A percentile compares a stretch with the other conserved stretches of the same genome.
Conservation (phyloP, 108 stramenopile species). For the Bacterosira constricta region DNA sequence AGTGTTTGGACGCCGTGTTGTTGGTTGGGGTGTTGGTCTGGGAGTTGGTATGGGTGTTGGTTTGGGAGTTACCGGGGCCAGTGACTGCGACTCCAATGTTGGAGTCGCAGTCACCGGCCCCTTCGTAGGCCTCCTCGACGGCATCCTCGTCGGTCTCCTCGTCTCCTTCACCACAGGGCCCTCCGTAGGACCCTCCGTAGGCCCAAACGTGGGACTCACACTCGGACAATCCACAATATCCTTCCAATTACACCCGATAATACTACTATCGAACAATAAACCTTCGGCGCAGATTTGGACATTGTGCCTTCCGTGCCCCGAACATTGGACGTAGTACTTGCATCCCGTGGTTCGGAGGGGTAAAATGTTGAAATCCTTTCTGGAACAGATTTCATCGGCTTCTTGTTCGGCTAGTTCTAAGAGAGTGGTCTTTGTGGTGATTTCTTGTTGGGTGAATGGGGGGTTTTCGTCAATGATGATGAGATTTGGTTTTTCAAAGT, state of each 20-base stretch:
- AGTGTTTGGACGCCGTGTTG: background rate
- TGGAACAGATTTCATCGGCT: no score
- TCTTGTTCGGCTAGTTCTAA: background rate
- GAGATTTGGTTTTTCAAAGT: no score
- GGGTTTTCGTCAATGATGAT: no score
- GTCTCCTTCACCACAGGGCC: no score
- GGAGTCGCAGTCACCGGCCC: no score
- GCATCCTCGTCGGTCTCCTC: no score
- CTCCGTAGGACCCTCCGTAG: background rate
- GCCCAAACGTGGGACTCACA: background rate
- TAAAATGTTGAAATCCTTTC: no score
- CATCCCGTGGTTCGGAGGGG: slow-evolving; percentile 18
- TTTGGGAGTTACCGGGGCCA: no score
- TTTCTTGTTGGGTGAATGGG: background rate
- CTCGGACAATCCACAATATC: background rate
- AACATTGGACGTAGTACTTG: background rate
- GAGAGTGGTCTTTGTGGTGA: background rate
- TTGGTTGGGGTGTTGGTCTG: background rate
- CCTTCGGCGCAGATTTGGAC: background rate
- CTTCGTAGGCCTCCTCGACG: no score
- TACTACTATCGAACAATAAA: background rate
- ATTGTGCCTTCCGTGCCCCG: background rate
- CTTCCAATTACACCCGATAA: slow-evolving; percentile 6
- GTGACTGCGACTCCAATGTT: no score
- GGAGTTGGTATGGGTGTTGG: background rate